phyloP scores from a whole-genome alignment of 2,329 filamentous ascomycete genomes.

The Colletotrichum australisinense region DNA sequence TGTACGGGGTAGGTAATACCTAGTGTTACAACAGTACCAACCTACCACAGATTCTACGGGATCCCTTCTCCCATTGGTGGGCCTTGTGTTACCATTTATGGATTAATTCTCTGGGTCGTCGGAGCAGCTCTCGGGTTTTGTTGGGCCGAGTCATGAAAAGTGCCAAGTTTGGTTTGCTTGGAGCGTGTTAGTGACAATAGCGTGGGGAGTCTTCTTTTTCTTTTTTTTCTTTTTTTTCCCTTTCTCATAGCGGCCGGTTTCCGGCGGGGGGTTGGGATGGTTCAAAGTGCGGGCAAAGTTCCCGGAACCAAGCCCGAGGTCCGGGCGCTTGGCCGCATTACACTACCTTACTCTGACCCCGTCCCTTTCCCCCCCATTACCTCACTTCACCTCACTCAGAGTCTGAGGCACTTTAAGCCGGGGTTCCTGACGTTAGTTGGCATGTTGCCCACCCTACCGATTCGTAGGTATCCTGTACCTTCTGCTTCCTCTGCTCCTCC shows the following conservation, averaged over 20 bases:
- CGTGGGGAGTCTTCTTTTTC: neutral
- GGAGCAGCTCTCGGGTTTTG: constrained; percentile 26
- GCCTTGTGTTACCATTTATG: constrained; percentile 26
- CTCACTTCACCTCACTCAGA: too few relatives aligned
- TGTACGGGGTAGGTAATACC: neutral
- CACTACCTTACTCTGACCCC: neutral
- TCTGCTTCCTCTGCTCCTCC: neutral
- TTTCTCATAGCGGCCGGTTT: neutral
- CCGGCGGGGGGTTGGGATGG: neutral
- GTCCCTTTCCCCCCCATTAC: neutral
- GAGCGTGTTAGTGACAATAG: neutral
- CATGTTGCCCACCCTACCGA: neutral
- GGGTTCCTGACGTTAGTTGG: neutral
- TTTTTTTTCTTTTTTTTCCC: neutral
- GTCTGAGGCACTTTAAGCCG: neutral
- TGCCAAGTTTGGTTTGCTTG: neutral
- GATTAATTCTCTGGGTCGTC: constrained; percentile 28
- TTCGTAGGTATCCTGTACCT: neutral
- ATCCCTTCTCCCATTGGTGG: constrained; percentile 17
- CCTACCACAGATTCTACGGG: neutral
- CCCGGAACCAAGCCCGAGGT: constrained; percentile 26
- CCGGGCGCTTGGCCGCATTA: neutral
- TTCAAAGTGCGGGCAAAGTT: constrained; percentile 19
- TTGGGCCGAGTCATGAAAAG: constrained; percentile 30
- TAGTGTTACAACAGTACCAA: too few relatives aligned